Base-by-base conservation (phyloP, 345 rosid genomes). In the Sapria himalayana region DNA sequence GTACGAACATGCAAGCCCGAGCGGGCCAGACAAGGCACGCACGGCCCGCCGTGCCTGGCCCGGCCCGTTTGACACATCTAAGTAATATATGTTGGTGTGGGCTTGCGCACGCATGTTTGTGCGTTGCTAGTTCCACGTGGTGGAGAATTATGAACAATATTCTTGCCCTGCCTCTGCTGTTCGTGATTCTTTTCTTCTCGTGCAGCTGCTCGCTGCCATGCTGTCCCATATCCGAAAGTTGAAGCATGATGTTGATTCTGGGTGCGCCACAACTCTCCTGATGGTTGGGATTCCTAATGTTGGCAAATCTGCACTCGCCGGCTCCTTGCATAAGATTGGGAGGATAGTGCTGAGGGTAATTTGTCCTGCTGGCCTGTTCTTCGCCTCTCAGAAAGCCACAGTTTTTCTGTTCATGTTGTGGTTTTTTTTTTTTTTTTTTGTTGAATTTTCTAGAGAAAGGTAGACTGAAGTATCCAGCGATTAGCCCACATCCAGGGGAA, bases 291-390 rank as follows among this genome's bases (percentile, higher is more conserved):
- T 81, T 55, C 93, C 96, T 17, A 85, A 77, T 23, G 84, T 71
- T 15, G 96, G 96, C 44, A 81, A 81, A 25, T 81, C 96, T 2
- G 96, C 93, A 27, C 72, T 80, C 2, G 64, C 76, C 39, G 80
- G 73, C 61, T 65, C 92, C 22, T 64, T 80, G 70, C 93, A 80
- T 71, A 81, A 69, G 25, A 63, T 80, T 37, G 93, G 96, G 47
- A 70, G 96, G 62, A 74, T 77, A 64, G 74, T 46, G 85, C 92
- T 29, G 67, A 68, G 29, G 93, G 96, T 74, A 52, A 40, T 16
- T 29, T 11, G 18, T 18, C 37, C 37, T 37, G 45, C 32, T 46
- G 10, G 34, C 32, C 33, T 29, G 2, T 13, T 10, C 13, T 41
- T 19, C 18, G 10, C 12, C 18, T 9, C 38, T 4, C 8, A 5